A percentile compares a stretch with the other conserved stretches of the same genome.
phyloP scores from a whole-genome alignment of 2,329 filamentous ascomycete species.

The Fusarium torreyae region DNA sequence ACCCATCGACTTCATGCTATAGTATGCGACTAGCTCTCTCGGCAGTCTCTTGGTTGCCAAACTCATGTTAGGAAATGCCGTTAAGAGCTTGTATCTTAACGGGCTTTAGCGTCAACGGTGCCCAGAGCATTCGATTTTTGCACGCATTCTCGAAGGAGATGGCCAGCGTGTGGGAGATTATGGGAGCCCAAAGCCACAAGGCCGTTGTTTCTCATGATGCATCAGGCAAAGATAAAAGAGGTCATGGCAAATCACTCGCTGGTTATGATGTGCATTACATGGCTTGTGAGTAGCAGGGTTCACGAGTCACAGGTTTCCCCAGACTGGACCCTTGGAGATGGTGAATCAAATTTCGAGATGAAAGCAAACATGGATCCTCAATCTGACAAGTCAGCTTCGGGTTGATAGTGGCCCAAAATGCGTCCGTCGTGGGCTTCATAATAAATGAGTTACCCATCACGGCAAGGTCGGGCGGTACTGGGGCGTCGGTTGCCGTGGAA shows the following conservation, averaged over 20 bases:
- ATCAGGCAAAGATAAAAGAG: background rate
- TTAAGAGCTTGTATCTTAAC: conserved; percentile 30
- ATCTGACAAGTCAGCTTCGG: conserved; percentile 37
- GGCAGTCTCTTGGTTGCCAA: conserved; percentile 74
- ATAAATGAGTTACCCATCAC: conserved; percentile 47
- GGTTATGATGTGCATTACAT: conserved; percentile 29
- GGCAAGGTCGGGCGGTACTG: conserved; percentile 39
- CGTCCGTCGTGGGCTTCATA: conserved; percentile 37
- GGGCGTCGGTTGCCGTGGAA: conserved; percentile 48
- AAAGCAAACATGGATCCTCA: conserved; percentile 29
- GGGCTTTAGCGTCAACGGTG: conserved; percentile 22
- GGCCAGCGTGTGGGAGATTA: conserved; percentile 35
- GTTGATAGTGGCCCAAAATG: conserved; percentile 30
- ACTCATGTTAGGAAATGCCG: conserved; percentile 58
- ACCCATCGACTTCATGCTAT: conserved; percentile 14
- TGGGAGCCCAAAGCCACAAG: background rate
- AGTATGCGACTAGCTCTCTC: conserved; percentile 82
- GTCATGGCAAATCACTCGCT: conserved; percentile 10
- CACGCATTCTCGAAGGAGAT: conserved; percentile 16
- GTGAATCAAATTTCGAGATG: conserved; percentile 21
- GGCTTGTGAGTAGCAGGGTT: conserved; percentile 28
- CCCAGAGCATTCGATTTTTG: background rate
- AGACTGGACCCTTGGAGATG: conserved; percentile 38
- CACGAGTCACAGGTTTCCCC: conserved; percentile 25
- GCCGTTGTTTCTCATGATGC: background rate